Evolutionary conservation across 441 rosid genomes (phyloP).

Genomic region (Eruca vesicaria): DNA sequence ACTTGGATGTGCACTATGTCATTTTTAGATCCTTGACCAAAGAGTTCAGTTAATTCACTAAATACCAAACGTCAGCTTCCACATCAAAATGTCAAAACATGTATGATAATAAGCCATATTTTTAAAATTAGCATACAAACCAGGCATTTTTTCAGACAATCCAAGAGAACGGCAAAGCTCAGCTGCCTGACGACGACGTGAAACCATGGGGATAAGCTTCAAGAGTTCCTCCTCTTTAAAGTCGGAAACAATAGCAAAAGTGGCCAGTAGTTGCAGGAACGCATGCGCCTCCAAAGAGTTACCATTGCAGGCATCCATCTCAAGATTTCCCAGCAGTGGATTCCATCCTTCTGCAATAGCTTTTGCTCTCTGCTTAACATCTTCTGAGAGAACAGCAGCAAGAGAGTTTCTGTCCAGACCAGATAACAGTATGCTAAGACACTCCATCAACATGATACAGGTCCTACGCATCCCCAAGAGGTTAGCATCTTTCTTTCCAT

Average conservation of each 20-base stretch:
- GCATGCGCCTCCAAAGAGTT: conserved; percentile 99
- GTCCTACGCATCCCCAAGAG: conserved; percentile 92
- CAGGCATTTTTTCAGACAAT: conserved; percentile 88
- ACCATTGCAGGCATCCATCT: conserved; percentile 85
- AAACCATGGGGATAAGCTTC: conserved; percentile 90
- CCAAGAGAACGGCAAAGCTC: conserved; percentile 92
- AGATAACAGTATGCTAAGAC: conserved; percentile 73
- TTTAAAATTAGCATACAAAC: conserved; percentile 41
- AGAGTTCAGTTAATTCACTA: not conserved
- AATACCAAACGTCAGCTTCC: not conserved
- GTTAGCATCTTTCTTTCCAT: conserved; percentile 85
- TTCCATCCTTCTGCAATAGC: conserved; percentile 84
- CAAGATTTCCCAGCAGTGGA: conserved; percentile 74
- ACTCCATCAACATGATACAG: conserved; percentile 98
- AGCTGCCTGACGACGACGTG: conserved; percentile 97
- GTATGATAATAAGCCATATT: not conserved
- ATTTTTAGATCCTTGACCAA: not conserved
- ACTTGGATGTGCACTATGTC: not conserved
- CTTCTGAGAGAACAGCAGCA: conserved; percentile 58
- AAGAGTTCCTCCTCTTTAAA: conserved; percentile 67
- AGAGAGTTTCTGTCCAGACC: conserved; percentile 45
- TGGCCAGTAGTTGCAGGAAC: conserved; percentile 86
- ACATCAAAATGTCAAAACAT: too few species aligned
- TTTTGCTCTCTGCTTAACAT: conserved; percentile 70
- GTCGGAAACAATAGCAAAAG: conserved; percentile 80